These are phyloP conservation scores for Patellifolia procumbens DNA, from an alignment of 179 eudicot species.

Conservation along the genomic window DNA sequence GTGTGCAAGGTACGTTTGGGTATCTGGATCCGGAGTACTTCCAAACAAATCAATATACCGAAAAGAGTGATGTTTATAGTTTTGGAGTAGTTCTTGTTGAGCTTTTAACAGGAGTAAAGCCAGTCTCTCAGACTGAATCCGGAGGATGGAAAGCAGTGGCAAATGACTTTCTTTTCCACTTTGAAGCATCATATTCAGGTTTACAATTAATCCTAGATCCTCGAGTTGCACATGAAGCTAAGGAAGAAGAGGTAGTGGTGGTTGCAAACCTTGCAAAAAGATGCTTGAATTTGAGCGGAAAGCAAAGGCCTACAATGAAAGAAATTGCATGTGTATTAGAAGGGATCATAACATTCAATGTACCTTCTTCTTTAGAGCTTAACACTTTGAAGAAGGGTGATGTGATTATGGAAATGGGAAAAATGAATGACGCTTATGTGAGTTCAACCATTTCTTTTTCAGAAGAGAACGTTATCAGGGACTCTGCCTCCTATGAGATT, in stretches of 20 bases:
- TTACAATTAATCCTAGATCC: constrained; percentile 19
- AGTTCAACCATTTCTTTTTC: constrained; percentile 21
- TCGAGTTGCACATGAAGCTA: constrained; percentile 15
- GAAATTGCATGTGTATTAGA: constrained; percentile 23
- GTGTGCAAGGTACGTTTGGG: constrained; percentile 28
- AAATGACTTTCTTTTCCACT: constrained; percentile 12
- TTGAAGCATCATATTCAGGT: too few relatives aligned
- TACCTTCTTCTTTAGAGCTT: background rate
- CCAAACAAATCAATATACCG: constrained; percentile 28
- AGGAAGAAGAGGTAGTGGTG: constrained; percentile 12
- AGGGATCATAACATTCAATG: constrained; percentile 21
- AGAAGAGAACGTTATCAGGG: background rate
- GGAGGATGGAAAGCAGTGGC: constrained; percentile 24
- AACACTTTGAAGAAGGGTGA: background rate
- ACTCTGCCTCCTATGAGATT: background rate
- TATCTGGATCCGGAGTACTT: constrained; percentile 31
- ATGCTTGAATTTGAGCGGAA: too few relatives aligned
- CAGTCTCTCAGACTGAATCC: constrained; percentile 4
- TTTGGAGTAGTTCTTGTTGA: constrained; percentile 26
- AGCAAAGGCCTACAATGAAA: constrained; percentile 27
- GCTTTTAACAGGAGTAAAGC: constrained; percentile 23
- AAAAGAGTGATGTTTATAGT: constrained; percentile 30
- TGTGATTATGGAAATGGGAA: background rate
- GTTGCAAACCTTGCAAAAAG: constrained; percentile 19
- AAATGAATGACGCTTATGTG: background rate